Evolutionary conservation across 1,284 basidiomycete species (phyloP), one percentile per base, ranked within the genome.

Genomic region (Thelephora terrestris): DNA sequence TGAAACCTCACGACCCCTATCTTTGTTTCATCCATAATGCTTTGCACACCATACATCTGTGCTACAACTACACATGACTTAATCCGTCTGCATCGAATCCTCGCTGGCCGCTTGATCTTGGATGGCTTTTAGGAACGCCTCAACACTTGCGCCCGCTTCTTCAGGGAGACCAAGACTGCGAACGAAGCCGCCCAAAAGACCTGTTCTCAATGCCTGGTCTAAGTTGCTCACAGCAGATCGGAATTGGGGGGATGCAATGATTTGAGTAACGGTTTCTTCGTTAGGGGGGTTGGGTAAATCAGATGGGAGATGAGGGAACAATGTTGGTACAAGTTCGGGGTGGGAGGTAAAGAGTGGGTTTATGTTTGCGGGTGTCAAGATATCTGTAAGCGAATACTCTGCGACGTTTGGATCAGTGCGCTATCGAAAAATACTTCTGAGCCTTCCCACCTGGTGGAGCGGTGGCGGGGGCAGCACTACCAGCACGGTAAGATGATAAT

Each of bases 281-380:
- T 79, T 80, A 7, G 81, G 81, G 12, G 75, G 75, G 20, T 70
- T 63, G 1, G 82, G 82, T 6, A 87, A 69, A 64, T 87, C 85
- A 9, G 81, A 70, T 2, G 87, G 85, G 25, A 90, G 74, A 56
- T 87, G 77, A 7, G 86, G 86, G 62, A 87, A 87, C 50, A 90
- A 70, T 2, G 83, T 63, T 7, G 75, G 65, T 43, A 84, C 69
- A 29, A 89, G 71, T 47, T 78, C 75, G 1, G 85, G 81, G 58
- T 82, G 79, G 23, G 73, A 71, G 6, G 69, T 65, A 63, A 90
- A 85, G 12, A 91, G 68, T 4, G 85, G 82, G 2, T 69, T 68
- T 35, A 91, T 68, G 58, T 78, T 82, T 7, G 76, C 69, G 2
- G 84, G 81, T 12, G 85, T 87, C 35, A 90, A 73, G 50, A 90